Evolutionary conservation across 1,284 basidiomycete species (phyloP).

Genomic region (Ganoderma multipileum): DNA sequence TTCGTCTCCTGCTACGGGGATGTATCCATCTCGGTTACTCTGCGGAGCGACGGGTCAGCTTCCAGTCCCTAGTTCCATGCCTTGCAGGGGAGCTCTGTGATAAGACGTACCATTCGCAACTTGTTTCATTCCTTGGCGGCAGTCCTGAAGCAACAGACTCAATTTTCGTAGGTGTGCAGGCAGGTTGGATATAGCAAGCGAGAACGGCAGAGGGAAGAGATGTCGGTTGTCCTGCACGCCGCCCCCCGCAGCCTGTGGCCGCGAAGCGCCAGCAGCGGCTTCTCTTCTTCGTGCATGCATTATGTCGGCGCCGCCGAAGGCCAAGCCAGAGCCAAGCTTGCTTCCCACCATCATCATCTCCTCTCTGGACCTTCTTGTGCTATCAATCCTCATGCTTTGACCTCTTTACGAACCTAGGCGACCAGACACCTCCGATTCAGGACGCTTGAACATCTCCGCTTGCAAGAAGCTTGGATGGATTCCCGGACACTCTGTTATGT

Average conservation of each 20-base stretch:
- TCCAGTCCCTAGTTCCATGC: background rate
- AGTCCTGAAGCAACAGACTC: too few species aligned
- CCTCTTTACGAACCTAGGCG: background rate
- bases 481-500: constrained; percentile 5
- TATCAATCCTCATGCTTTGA: background rate
- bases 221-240: background rate
- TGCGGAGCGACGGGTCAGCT: background rate
- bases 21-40: constrained; percentile 20
- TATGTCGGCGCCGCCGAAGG: background rate
- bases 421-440: background rate
- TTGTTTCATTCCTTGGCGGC: background rate
- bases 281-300: background rate
- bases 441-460: background rate
- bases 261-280: background rate
- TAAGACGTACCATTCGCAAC: constrained; percentile 8
- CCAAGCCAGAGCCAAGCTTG: background rate
- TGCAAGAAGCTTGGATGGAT: constrained; percentile 10
- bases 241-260: background rate
- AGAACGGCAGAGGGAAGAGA: too few species aligned
- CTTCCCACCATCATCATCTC: background rate
- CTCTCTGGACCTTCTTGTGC: background rate
- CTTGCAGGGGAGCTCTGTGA: background rate
- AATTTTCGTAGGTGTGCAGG: background rate
- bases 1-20: constrained; percentile 20
- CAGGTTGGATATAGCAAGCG: background rate